These are phyloP conservation scores for Kwoniella heveanensis DNA, from an alignment of 768 basidiomycete species.

Conservation along the genomic window DNA sequence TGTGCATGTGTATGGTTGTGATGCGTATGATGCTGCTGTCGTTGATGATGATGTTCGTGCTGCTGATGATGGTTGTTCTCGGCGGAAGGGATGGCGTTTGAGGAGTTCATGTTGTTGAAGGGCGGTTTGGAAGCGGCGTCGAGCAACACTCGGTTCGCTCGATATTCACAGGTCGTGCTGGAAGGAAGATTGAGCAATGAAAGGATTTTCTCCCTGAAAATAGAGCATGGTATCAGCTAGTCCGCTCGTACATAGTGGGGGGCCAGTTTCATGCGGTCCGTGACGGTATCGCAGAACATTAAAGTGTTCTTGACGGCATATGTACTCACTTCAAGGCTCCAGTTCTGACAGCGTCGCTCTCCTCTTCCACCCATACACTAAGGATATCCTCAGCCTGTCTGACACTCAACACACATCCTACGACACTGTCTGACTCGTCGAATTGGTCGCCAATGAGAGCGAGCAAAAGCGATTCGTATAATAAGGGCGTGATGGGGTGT, in stretches of 20 bases:
- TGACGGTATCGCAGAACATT: no score
- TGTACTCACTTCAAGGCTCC: slow-evolving; percentile 77
- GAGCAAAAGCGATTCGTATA: slow-evolving; percentile 61
- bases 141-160: slow-evolving; percentile 65
- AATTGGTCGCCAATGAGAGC: slow-evolving; percentile 90
- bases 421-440: slow-evolving; percentile 66
- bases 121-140: slow-evolving; percentile 43
- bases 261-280: no score
- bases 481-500: slow-evolving; percentile 60
- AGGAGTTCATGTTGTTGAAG: slow-evolving; percentile 13
- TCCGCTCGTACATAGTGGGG: no score
- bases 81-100: neutral
- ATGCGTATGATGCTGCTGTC: slow-evolving; percentile 21
- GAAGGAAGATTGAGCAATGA: slow-evolving; percentile 73
- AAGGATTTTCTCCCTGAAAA: slow-evolving; percentile 73
- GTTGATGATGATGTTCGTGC: slow-evolving; percentile 21
- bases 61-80: slow-evolving; percentile 7
- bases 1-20: slow-evolving; percentile 20
- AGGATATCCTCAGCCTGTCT: slow-evolving; percentile 86
- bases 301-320: no score
- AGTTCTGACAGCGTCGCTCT: slow-evolving; percentile 71
- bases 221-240: slow-evolving; percentile 18
- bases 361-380: slow-evolving; percentile 85
- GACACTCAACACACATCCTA: slow-evolving; percentile 92
- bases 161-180: slow-evolving; percentile 87